Conservation (phyloP, 768 basidiomycete species). For the Auricularia heimuer region DNA sequence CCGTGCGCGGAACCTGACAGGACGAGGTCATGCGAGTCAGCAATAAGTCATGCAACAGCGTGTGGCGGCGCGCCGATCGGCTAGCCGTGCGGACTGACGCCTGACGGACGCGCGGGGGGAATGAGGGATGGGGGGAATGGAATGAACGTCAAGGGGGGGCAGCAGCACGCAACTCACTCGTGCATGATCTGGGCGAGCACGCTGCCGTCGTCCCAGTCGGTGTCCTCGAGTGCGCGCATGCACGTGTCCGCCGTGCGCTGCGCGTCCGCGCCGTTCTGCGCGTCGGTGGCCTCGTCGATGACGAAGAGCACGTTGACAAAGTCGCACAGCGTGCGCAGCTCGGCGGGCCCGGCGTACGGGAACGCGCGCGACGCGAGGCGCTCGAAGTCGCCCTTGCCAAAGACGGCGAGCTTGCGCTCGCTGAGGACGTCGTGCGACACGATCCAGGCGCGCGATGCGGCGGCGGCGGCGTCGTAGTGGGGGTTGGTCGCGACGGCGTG, state of each 20-base stretch:
- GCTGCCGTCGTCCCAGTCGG: constrained; percentile 46
- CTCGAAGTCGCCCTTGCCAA: constrained; percentile 50
- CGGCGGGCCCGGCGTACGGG: constrained; percentile 45
- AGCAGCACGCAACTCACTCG: constrained; percentile 32
- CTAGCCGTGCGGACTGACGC: no score
- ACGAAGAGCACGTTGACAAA: constrained; percentile 57
- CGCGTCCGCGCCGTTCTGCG: constrained; percentile 49
- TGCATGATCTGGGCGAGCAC: constrained; percentile 48
- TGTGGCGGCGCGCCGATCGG: no score
- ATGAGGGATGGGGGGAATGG: neutral
- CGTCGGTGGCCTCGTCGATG: constrained; percentile 60
- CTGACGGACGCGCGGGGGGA: no score
- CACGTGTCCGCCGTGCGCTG: constrained; percentile 42
- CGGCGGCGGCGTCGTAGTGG: constrained; percentile 43
- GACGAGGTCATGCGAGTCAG: constrained; percentile 1
- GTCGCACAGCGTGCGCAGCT: constrained; percentile 52
- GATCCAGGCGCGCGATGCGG: constrained; percentile 53
- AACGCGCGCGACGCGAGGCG: constrained; percentile 54
- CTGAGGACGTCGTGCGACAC: constrained; percentile 49
- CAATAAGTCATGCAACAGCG: neutral
- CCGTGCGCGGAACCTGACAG: constrained; percentile 41
- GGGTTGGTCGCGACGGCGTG: constrained; percentile 45
- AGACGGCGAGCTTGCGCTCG: constrained; percentile 53
- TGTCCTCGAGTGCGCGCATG: constrained; percentile 41
- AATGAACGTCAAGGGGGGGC: neutral